Evolutionary conservation across 495 filamentous ascomycete genomes (phyloP).

Genomic region (Apodospora peruviana): DNA sequence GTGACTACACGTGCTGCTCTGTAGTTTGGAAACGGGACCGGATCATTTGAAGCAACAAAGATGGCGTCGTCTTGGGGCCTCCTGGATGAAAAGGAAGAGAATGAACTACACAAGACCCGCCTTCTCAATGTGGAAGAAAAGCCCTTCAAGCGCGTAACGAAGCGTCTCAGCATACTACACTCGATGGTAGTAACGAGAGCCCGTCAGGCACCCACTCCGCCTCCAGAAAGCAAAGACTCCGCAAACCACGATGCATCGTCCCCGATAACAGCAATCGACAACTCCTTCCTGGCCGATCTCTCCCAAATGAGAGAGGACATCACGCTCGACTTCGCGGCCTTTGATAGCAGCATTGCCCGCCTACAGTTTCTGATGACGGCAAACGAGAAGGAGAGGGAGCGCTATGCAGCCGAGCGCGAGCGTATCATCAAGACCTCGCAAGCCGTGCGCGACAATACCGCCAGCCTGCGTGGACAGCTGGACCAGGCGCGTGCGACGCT

Average conservation of each 20-base stretch:
- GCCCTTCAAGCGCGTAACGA: conserved; percentile 83
- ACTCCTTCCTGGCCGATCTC: conserved; percentile 34
- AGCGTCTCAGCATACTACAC: conserved; percentile 64
- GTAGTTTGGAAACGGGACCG: too few relatives aligned
- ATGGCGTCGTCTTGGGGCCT: conserved; percentile 33
- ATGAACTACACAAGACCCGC: conserved; percentile 84
- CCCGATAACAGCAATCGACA: conserved; percentile 17
- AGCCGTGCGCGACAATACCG: conserved; percentile 69
- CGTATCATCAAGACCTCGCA: conserved; percentile 71
- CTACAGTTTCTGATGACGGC: conserved; percentile 81
- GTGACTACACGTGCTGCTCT: too few relatives aligned
- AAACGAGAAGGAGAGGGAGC: conserved; percentile 77
- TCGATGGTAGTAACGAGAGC: conserved; percentile 50
- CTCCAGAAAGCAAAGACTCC: conserved; percentile 55
- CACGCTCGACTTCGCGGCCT: conserved; percentile 81
- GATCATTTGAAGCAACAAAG: background rate
- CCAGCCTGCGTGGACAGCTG: conserved; percentile 62
- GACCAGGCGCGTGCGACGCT: conserved; percentile 69
- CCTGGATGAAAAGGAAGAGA: conserved; percentile 54
- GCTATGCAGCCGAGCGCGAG: conserved; percentile 75
- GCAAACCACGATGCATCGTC: conserved; percentile 18
- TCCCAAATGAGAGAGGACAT: conserved; percentile 72
- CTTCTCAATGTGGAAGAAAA: conserved; percentile 90
- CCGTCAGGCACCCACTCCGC: conserved; percentile 61
- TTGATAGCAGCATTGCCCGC: conserved; percentile 80